Evolutionary conservation across 352 stramenopile species (phyloP).

Genomic region (Phytophthora pinifolia): DNA sequence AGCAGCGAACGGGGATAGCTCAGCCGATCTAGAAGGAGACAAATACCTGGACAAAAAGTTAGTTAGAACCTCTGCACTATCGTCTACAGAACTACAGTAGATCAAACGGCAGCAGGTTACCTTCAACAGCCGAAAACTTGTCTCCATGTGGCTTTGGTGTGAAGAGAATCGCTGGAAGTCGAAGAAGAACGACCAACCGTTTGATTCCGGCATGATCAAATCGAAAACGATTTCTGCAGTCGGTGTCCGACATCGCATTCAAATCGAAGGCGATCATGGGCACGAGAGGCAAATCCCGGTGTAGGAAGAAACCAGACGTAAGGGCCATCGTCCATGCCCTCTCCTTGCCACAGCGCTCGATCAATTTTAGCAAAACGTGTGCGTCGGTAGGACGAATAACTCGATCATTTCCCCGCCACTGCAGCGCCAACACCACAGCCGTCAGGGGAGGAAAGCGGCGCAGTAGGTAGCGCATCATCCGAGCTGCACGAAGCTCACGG

Average conservation of each 20-base stretch:
- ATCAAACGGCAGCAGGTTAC: background rate
- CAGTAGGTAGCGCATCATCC: conserved; percentile 1
- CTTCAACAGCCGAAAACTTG: background rate
- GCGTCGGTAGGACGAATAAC: background rate
- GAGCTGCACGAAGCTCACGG: background rate
- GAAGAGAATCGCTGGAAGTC: background rate
- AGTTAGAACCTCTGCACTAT: background rate
- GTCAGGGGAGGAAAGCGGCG: background rate
- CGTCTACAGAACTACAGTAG: too few relatives aligned
- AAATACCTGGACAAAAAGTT: background rate
- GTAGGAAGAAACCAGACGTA: background rate
- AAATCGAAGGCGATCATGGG: conserved; percentile 3
- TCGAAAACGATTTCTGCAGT: conserved; percentile 4
- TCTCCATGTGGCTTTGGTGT: background rate
- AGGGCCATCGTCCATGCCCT: conserved; percentile 1
- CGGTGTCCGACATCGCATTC: conserved; percentile 2
- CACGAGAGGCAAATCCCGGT: conserved; percentile 1
- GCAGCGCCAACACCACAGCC: background rate
- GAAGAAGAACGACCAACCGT: background rate
- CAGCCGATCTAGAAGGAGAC: conserved; percentile 1
- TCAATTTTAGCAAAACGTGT: background rate
- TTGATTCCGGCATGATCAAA: conserved; percentile 7
- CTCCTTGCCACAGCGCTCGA: background rate
- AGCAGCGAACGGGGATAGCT: background rate
- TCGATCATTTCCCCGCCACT: conserved; percentile 2